A percentile compares a stretch with the other conserved stretches of the same genome.
Conservation (phyloP, 352 stramenopile genomes). For the Phytophthora europaea region DNA sequence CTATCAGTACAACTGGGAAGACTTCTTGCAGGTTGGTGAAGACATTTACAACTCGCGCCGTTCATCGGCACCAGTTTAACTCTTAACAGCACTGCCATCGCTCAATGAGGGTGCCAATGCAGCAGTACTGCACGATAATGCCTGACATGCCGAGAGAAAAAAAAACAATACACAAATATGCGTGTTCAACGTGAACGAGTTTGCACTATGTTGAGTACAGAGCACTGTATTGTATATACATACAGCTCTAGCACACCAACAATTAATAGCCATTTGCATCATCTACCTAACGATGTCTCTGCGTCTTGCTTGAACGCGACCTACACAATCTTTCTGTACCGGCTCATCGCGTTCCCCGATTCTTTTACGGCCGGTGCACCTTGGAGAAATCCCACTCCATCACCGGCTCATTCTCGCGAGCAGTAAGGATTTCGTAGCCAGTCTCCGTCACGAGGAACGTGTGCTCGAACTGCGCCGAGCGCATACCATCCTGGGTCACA, state of each 20-base stretch:
- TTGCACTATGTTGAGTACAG: background rate
- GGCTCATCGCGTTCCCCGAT: background rate
- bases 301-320: constrained; percentile 6
- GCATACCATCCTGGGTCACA: constrained; percentile 95
- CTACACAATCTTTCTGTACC: constrained; percentile 3
- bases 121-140: no score
- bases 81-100: background rate
- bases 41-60: constrained; percentile 6
- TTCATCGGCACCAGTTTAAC: background rate
- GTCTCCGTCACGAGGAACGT: constrained; percentile 99
- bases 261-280: constrained; percentile 5
- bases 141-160: no score
- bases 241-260: background rate
- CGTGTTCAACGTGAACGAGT: no score
- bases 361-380: constrained; percentile 68
- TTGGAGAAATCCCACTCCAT: constrained; percentile 91
- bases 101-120: background rate
- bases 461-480: constrained; percentile 98
- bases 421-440: constrained; percentile 98
- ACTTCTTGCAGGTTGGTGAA: background rate
- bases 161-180: no score
- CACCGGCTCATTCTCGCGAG: constrained; percentile 83
- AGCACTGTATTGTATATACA: background rate
- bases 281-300: constrained; percentile 19
- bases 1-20: background rate